Evolutionary conservation across 2,329 filamentous ascomycete species (phyloP).

Genomic region (Aspergillus arachidicola): DNA sequence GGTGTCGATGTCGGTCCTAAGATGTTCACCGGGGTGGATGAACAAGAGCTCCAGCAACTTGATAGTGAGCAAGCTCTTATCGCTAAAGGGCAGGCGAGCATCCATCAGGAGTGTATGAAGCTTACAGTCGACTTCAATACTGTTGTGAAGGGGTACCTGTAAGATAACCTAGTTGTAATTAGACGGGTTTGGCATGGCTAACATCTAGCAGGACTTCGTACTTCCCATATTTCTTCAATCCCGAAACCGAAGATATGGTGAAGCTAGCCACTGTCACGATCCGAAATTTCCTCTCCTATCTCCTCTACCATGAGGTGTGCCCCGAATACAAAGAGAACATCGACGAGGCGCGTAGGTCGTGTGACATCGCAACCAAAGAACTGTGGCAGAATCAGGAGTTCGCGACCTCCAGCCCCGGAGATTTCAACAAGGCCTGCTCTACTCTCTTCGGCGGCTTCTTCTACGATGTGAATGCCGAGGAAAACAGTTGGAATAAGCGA

Average conservation of each 20-base stretch:
- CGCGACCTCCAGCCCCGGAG: constrained; percentile 64
- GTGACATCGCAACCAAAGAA: constrained; percentile 67
- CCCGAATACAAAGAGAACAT: constrained; percentile 75
- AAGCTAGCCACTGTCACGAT: constrained; percentile 68
- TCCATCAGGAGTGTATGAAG: constrained; percentile 58
- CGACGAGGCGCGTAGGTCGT: constrained; percentile 65
- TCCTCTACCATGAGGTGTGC: constrained; percentile 82
- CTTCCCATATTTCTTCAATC: constrained; percentile 60
- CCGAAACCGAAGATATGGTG: constrained; percentile 57
- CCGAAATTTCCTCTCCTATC: constrained; percentile 85
- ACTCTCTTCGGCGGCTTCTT: constrained; percentile 65
- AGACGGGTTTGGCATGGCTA: constrained; percentile 6
- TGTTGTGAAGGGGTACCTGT: constrained; percentile 79
- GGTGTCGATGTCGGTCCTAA: constrained; percentile 69
- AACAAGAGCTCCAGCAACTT: constrained; percentile 63
- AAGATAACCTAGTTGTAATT: constrained; percentile 34
- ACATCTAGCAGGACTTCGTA: constrained; percentile 52
- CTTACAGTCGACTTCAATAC: constrained; percentile 82
- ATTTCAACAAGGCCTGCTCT: constrained; percentile 77
- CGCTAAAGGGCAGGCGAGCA: constrained; percentile 56
- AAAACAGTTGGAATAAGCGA: constrained; percentile 45
- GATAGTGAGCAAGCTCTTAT: constrained; percentile 66
- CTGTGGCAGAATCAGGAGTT: constrained; percentile 62
- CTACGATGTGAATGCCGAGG: constrained; percentile 44
- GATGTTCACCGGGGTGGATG: constrained; percentile 65